These are phyloP conservation scores for Posidonia australis DNA, from an alignment of 106 monocot genomes.

Conservation along the genomic window DNA sequence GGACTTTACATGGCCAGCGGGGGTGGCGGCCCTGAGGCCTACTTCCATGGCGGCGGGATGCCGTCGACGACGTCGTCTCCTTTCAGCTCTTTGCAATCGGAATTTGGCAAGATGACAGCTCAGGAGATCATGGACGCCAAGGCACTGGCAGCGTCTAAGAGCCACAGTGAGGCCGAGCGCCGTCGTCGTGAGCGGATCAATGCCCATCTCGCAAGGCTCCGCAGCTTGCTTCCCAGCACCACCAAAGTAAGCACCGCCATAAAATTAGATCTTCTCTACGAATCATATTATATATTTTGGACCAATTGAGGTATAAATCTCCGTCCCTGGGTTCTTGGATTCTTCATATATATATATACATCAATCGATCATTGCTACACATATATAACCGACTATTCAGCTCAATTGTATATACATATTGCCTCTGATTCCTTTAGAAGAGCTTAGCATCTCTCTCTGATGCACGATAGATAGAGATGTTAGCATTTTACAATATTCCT, in stretches of 20 bases:
- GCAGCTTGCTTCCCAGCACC: slow-evolving; percentile 88
- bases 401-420: too few species aligned
- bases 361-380: too few species aligned
- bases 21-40: slow-evolving; percentile 4
- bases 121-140: slow-evolving; percentile 98
- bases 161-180: slow-evolving; percentile 97
- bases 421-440: too few species aligned
- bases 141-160: slow-evolving; percentile 90
- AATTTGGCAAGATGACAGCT: slow-evolving; percentile 64
- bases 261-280: neutral
- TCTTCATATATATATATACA: neutral
- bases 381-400: too few species aligned
- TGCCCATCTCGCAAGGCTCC: slow-evolving; percentile 62
- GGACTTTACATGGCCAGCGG: slow-evolving; percentile 23
- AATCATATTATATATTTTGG: neutral
- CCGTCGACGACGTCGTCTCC: slow-evolving; percentile 21
- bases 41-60: slow-evolving; percentile 7
- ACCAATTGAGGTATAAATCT: too few species aligned
- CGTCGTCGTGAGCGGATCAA: slow-evolving; percentile 90
- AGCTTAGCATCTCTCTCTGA: too few species aligned
- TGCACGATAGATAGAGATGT: too few species aligned
- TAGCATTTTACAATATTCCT: too few species aligned
- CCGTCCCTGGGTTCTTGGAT: too few species aligned
- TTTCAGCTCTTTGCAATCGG: slow-evolving; percentile 37
- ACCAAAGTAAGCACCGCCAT: slow-evolving; percentile 53